Evolutionary conservation across 2,329 filamentous ascomycete genomes (phyloP).

Genomic region (Beauveria scarabaeidicola): DNA sequence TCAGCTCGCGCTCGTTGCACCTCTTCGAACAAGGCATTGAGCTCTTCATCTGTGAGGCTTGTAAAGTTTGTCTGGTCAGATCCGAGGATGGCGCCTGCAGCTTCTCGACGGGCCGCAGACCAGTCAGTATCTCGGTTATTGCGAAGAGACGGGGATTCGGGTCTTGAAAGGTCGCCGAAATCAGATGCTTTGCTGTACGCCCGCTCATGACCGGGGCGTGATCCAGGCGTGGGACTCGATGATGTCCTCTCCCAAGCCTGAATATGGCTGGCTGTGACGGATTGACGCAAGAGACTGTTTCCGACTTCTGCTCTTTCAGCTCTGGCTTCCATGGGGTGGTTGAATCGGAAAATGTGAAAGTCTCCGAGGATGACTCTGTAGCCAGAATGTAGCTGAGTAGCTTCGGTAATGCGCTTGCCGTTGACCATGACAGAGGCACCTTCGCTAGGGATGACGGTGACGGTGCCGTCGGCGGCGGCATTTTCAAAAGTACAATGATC

Average conservation of each 20-base stretch:
- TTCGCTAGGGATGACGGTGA: slow-evolving; percentile 82
- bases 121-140: slow-evolving; percentile 80
- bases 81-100: slow-evolving; percentile 82
- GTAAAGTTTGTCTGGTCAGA: slow-evolving; percentile 78
- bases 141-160: slow-evolving; percentile 65
- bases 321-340: slow-evolving; percentile 90
- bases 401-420: slow-evolving; percentile 77
- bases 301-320: slow-evolving; percentile 78
- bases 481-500: slow-evolving; percentile 96
- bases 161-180: slow-evolving; percentile 59
- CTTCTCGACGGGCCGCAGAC: slow-evolving; percentile 87
- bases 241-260: slow-evolving; percentile 47
- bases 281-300: slow-evolving; percentile 79
- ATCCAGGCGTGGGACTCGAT: slow-evolving; percentile 54
- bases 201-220: slow-evolving; percentile 63
- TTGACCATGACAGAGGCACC: slow-evolving; percentile 99
- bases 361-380: slow-evolving; percentile 94
- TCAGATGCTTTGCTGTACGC: slow-evolving; percentile 77
- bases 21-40: slow-evolving; percentile 89
- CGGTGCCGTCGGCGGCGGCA: slow-evolving; percentile 67
- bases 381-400: slow-evolving; percentile 79
- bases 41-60: slow-evolving; percentile 83
- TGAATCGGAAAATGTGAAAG: slow-evolving; percentile 98
- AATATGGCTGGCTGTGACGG: slow-evolving; percentile 55
- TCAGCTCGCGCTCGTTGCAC: slow-evolving; percentile 79